Evolutionary conservation across 306 rosid species (phyloP).

Genomic region (Pyrus bretschneideri): DNA sequence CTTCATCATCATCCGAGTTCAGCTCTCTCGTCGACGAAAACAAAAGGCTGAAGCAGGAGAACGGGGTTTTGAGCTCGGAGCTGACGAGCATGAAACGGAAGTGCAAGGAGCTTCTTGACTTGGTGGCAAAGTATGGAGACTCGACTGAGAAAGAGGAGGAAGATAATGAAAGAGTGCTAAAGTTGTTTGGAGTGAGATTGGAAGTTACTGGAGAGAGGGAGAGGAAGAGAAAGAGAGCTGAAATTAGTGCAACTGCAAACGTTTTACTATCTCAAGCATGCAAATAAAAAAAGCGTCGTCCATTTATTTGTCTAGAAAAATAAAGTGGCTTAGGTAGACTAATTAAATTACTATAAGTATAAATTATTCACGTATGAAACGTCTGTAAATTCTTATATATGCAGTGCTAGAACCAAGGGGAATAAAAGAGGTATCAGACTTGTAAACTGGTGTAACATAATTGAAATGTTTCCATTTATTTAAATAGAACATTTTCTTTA

Average conservation of each 20-base stretch:
- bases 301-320: not conserved
- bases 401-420: not conserved
- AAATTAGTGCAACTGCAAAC: conserved; percentile 44
- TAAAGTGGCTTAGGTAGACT: not conserved
- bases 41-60: conserved; percentile 71
- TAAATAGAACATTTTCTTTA: too few relatives aligned
- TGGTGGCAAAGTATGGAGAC: conserved; percentile 42
- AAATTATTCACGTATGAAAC: not conserved
- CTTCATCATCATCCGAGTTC: conserved; percentile 57
- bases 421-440: not conserved
- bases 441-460: not conserved
- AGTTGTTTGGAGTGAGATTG: conserved; percentile 77
- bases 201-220: conserved; percentile 62
- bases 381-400: not conserved
- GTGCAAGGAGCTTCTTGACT: conserved; percentile 61
- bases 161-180: conserved; percentile 41
- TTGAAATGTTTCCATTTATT: not conserved
- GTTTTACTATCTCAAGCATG: conserved; percentile 68
- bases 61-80: conserved; percentile 53
- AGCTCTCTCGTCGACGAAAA: conserved; percentile 58
- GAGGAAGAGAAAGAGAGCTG: conserved; percentile 56
- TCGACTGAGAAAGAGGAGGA: conserved; percentile 5
- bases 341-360: not conserved
- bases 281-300: conserved; percentile 29
- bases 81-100: conserved; percentile 55